A percentile compares a stretch with the other conserved stretches of the same genome.
Conservation (phyloP, 306 rosid genomes). For the Quercus glauca region DNA sequence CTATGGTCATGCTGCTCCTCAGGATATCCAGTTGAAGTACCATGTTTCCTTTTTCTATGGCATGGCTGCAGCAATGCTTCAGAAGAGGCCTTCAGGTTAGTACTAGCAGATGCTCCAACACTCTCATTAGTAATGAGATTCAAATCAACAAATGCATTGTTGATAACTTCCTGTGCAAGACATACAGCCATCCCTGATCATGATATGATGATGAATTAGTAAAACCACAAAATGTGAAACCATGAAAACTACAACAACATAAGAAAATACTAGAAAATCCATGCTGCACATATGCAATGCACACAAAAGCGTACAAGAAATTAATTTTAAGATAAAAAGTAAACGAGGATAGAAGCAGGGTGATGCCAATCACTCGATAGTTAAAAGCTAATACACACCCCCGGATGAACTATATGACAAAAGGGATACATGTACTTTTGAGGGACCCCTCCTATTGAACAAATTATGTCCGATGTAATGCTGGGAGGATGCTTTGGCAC, state of each 20-base stretch:
- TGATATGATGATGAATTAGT: conserved; percentile 26
- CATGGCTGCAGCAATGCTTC: conserved; percentile 30
- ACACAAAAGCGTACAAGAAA: not conserved
- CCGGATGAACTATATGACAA: not conserved
- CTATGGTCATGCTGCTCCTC: conserved; percentile 37
- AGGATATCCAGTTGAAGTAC: conserved; percentile 33
- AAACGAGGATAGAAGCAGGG: not conserved
- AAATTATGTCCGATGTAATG: not conserved
- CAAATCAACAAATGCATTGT: conserved; percentile 68
- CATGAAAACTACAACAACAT: not conserved
- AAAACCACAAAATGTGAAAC: conserved; percentile 8
- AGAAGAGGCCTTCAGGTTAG: conserved; percentile 35
- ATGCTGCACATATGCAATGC: not conserved
- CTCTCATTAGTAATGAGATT: conserved; percentile 37
- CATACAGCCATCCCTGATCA: conserved; percentile 71
- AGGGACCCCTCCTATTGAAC: not conserved
- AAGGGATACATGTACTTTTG: not conserved
- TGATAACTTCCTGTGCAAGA: conserved; percentile 62
- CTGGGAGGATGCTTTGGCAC: not conserved
- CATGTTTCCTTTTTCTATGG: conserved; percentile 67
- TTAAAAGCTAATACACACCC: not conserved
- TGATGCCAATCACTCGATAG: not conserved
- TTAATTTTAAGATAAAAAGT: not conserved
- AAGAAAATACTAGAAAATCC: not conserved
- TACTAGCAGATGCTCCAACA: conserved; percentile 26